Base-by-base conservation (phyloP, 2,329 filamentous ascomycete species). In the Alternaria alternata region DNA sequence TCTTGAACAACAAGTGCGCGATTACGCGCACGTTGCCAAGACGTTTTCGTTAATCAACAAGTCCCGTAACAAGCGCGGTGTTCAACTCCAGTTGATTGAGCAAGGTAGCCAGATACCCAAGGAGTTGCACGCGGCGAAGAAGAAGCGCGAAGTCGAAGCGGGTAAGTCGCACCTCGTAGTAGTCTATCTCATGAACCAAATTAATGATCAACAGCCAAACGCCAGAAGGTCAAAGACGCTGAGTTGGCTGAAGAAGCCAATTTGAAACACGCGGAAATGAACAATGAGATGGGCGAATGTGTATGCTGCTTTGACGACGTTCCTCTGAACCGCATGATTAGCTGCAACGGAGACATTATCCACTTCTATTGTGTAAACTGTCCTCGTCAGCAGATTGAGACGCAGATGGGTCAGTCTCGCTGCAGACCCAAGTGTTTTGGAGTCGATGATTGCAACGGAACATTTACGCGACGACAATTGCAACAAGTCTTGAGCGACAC, bases 281-380 rank as follows among this genome's bases (percentile, higher is more conserved):
- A 65, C 20, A 66, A 88, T 1, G 82, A 85, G 18, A 81, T 89
- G 41, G 77, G 82, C 11, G 91, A 94, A 66, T 96, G 81, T 67
- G 85, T 84, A 43, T 93, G 91, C 71, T 96, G 93, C 76, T 95
- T 86, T 70, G 82, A 83, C 7, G 88, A 93, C 4, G 82, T 83
- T 51, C 84, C 91, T 2, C 76, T 88, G 46, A 91, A 91, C 66
- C 85, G 88, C 48, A 87, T 92, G 81, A 84, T 92, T 1, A 82
- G 86, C 64, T 96, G 93, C 74, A 79, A 87, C 51, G 87, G 84
- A 16, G 81, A 85, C 0, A 68, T 73, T 0, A 65, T 79, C 1
- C 91, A 94, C 67, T 86, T 85, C 72, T 94, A 94, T 75, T 96
- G 93, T 75, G 81, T 82, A 47, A 78, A 79, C 1, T 96, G 93